Evolutionary conservation across 2,329 filamentous ascomycete genomes (phyloP), one percentile per base, ranked within the genome.

Genomic region (Stemphylium beticola): DNA sequence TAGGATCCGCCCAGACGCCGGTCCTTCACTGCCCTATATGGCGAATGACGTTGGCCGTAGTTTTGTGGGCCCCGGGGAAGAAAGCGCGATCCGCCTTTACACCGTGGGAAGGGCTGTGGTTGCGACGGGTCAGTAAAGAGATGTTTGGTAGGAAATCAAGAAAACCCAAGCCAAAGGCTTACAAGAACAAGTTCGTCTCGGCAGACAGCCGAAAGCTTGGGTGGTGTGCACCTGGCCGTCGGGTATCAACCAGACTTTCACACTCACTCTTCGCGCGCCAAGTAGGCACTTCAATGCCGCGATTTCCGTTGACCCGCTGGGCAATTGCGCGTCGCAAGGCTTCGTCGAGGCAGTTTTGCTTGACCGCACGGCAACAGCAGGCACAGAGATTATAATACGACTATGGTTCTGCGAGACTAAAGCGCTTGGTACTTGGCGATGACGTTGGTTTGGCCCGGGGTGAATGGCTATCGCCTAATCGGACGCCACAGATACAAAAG

Each of bases 1-100:
- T 29, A 60, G 66, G 69, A 69, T 75, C 77, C 78, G 79, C 78
- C 78, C 79, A 81, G 78, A 79, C 79, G 79, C 78, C 78, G 77
- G 78, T 70, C 72, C 73, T 55, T 54, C 53, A 41, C 49, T 61
- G 66, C 61, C 62, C 41, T 59, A 50, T 52, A 47, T 59, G 64
- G 65, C 55, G 51, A 52, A 51, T 60, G 62, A 55, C 44, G 62
- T 55, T 50, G 58, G n/a, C 36, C 37, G 33, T 41, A 33, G 22
- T 18, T 31, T 12, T 38, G 54, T 41, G 53, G 38, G 52, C 57
- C 57, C 40, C 29, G 60, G 55, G 53, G 38, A 54, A 55, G 47
- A 26, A 29, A 51, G 41, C 34, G 46, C 31, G 34, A 24, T 37
- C 26, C 34, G 40, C 24, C 34, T 32, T n/a, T 53, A 12, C 31